These are phyloP conservation scores for Kandelia obovata DNA, from an alignment of 345 rosid genomes.

Conservation along the genomic window DNA sequence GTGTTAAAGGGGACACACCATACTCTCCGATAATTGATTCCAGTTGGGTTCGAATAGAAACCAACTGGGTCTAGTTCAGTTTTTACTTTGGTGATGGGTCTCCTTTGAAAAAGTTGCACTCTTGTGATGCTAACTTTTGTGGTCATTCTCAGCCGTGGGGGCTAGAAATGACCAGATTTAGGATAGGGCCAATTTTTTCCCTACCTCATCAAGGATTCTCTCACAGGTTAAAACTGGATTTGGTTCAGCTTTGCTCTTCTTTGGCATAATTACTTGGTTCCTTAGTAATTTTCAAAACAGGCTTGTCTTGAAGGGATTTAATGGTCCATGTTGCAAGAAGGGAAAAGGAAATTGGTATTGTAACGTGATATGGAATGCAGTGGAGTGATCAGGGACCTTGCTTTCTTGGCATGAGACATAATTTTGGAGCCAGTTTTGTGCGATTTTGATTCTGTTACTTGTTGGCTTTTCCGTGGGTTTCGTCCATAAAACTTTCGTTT, in stretches of 20 bases:
- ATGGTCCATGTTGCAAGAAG: conserved; percentile 12
- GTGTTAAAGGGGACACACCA: not conserved
- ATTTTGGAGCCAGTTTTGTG: no score
- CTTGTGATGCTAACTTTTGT: conserved; percentile 30
- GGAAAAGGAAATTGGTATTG: conserved; percentile 20
- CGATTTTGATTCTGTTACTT: no score
- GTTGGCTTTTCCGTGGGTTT: not conserved
- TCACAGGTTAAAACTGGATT: conserved; percentile 39
- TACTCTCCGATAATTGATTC: conserved; percentile 50
- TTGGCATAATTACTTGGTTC: conserved; percentile 41
- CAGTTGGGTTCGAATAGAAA: conserved; percentile 44
- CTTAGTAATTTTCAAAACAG: conserved; percentile 19
- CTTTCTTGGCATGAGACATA: conserved; percentile 12
- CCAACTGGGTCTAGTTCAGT: conserved; percentile 38
- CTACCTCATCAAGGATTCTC: conserved; percentile 53
- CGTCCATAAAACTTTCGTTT: conserved; percentile 13
- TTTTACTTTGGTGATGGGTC: conserved; percentile 23
- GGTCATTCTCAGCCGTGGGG: conserved; percentile 29
- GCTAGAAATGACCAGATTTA: conserved; percentile 23
- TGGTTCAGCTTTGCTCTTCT: conserved; percentile 37
- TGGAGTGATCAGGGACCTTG: conserved; percentile 26
- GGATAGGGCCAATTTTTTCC: conserved; percentile 35
- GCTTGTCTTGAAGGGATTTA: conserved; percentile 24
- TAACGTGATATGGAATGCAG: conserved; percentile 21
- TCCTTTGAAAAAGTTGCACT: conserved; percentile 30